Base-by-base conservation (phyloP, 768 basidiomycete species). In the Leucocoprinus leucothites region DNA sequence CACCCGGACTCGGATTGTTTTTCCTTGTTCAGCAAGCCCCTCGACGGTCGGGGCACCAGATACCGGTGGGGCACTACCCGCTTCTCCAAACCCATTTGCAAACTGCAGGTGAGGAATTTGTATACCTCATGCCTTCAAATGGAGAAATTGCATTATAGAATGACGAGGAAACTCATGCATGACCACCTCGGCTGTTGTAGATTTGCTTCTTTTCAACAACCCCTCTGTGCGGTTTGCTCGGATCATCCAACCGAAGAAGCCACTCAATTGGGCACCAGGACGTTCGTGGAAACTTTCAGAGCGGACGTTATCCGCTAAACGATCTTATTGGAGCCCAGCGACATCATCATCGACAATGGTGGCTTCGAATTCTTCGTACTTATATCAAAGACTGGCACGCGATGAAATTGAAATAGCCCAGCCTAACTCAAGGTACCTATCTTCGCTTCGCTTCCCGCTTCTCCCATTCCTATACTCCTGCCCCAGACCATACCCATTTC, bases 351-450 rank as follows among this genome's bases (percentile, higher is more conserved):
- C 43, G 16, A 19, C 5, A 24, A 56, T 56, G 54, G 47, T 43
- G 19, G 41, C 48, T 56, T 43, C 54, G 28, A 34, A 43, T 43
- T 56, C 47, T 42, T 46, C 52, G n/a, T 56, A 56, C 46, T 31
- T 35, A 48, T 56, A 49, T 31, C 47, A 16, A 40, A 49, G 48
- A 41, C 19, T 56, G 21, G 47, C 47, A 41, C 28, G 38, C n/a
- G 53, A 55, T 31, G 53, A 55, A 14, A 38, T 35, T 40, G 45
- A 55, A 48, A n/a, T 48, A 47, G 36, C 36, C 45, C 53, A 14
- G n/a, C 35, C 46, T 19, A 31, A 25, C 41, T 38, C 53, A 25
- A 55, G 53, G 53, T 55, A 45, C 46, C 24, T 56, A 25, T 34
- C 28, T 18, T 4, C 42, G 18, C 41, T 43, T 41, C 41, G 26